Evolutionary conservation across 106 monocot species (phyloP).

Genomic region (Allium fistulosum): DNA sequence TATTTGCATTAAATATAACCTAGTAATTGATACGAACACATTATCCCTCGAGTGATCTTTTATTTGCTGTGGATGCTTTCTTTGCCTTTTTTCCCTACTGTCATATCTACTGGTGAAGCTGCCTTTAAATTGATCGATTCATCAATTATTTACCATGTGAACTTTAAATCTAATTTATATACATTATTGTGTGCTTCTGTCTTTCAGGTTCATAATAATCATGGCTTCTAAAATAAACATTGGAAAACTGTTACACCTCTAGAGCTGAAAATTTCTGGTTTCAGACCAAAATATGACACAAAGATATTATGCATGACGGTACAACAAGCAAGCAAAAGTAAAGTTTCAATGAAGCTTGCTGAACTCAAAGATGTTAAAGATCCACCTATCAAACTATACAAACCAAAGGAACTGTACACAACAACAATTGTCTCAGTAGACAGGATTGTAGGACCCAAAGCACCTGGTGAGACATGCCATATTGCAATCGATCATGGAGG

Average conservation of each 20-base stretch:
- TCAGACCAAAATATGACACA: conserved; percentile 17
- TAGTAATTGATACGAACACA: too few species aligned
- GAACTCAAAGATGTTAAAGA: conserved; percentile 79
- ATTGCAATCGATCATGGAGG: too few species aligned
- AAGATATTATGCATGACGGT: too few species aligned
- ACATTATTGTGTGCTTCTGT: too few species aligned
- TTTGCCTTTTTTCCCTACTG: background rate
- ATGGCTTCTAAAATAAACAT: conserved; percentile 36
- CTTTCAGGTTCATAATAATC: conserved; percentile 36
- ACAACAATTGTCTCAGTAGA: too few species aligned
- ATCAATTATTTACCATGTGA: too few species aligned
- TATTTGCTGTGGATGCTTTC: background rate
- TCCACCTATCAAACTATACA: conserved; percentile 80
- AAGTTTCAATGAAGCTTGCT: conserved; percentile 64
- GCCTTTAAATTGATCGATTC: background rate
- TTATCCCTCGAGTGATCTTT: background rate
- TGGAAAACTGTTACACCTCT: conserved; percentile 20
- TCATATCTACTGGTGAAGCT: background rate
- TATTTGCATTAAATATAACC: background rate
- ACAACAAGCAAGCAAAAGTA: conserved; percentile 53
- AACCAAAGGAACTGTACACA: conserved; percentile 74
- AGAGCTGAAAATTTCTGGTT: conserved; percentile 25
- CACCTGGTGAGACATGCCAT: too few species aligned
- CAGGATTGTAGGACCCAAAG: too few species aligned
- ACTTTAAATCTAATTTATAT: too few species aligned